A percentile compares a stretch with the other conserved stretches of the same genome.
Conservation (phyloP, 306 rosid species). For the Sophora flavescens region DNA sequence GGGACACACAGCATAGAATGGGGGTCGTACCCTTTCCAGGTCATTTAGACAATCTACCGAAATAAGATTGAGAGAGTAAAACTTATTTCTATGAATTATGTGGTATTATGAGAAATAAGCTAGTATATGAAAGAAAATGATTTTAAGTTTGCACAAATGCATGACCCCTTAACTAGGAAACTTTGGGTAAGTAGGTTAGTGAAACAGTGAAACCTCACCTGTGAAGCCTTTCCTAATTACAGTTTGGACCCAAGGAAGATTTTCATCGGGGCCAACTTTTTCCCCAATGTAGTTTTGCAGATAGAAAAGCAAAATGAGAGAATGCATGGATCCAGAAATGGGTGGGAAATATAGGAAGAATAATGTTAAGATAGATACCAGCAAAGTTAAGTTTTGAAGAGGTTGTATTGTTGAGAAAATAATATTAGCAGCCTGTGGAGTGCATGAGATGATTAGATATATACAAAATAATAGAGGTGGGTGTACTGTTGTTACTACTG, state of each 20-base stretch:
- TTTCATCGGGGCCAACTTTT: conserved; percentile 65
- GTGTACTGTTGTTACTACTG: too few relatives aligned
- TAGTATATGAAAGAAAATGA: background rate
- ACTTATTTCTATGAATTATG: conserved; percentile 13
- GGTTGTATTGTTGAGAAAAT: conserved; percentile 88
- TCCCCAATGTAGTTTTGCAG: conserved; percentile 76
- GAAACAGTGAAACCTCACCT: conserved; percentile 56
- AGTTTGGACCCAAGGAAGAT: conserved; percentile 61
- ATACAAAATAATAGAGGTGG: too few relatives aligned
- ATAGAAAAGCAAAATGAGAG: conserved; percentile 41
- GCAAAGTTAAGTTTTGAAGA: conserved; percentile 58
- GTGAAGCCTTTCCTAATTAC: conserved; percentile 68
- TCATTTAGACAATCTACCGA: conserved; percentile 22
- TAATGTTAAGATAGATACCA: conserved; percentile 52
- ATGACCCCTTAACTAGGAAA: background rate
- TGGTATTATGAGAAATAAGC: conserved; percentile 6
- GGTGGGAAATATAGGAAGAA: background rate
- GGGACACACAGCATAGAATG: background rate
- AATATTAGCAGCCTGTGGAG: conserved; percentile 67
- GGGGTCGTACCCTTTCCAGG: background rate
- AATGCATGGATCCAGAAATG: too few relatives aligned
- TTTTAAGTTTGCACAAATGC: conserved; percentile 14
- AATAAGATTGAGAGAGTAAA: conserved; percentile 21
- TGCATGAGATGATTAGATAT: conserved; percentile 8
- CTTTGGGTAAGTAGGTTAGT: background rate